Evolutionary conservation across 768 basidiomycete genomes (phyloP), one percentile per base, ranked within the genome.

Genomic region (Asterophora lycoperdoides): DNA sequence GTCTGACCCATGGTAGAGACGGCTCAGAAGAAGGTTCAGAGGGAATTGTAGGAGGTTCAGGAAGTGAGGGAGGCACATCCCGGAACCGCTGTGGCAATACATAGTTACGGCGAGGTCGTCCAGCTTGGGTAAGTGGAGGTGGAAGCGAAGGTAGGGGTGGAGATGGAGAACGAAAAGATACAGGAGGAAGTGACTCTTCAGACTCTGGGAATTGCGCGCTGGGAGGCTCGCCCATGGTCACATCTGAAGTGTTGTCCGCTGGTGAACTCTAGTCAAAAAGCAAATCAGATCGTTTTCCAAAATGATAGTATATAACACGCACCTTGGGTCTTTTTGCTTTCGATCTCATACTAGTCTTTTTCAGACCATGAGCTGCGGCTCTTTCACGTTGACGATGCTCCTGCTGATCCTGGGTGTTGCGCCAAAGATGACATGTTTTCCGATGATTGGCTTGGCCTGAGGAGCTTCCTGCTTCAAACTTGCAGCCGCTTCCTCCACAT

Each of bases 71-170:
- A 38, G 50, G 41, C 3, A 52, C 39, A 28, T 60, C 56, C 7
- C n/a, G 38, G 35, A 44, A 59, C 15, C 41, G 35, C 32, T 44
- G 44, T 18, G 60, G 60, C 8, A 50, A 20, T 18, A 41, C 37
- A 17, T 49, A 52, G 33, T 41, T 46, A 8, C 53, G 55, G 10
- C 28, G 37, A 14, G 57, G 57, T 10, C 53, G 54, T 34, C 58
- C 58, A 8, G 55, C 17, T 19, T 45, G 43, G 3, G 54, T 58
- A 18, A 58, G 43, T 5, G 54, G 42, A 19, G 46, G 49, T 20
- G 49, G 48, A 13, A 19, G 54, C 14, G 55, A 11, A n/a, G 33
- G 33, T 30, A 41, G 32, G 17, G 51, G 43, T 28, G 48, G 36
- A 10, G 46, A 18, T 17, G 51, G 8, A 19, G 42, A 46, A 7